Base-by-base conservation (phyloP, 257 asterid genomes). In the Apocynum venetum region DNA sequence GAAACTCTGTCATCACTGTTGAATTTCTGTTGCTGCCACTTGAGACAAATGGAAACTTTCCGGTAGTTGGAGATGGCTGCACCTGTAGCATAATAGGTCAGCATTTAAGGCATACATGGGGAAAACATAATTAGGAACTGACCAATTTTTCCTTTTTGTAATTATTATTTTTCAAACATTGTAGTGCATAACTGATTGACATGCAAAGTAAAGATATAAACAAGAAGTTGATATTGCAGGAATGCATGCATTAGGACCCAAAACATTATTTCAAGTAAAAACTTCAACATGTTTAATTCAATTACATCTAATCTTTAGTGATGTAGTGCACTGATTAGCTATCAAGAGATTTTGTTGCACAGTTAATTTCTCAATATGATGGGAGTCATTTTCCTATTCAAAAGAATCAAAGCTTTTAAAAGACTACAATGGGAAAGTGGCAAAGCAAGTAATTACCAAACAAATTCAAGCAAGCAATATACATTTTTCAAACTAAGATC, bases 1-100 rank as follows among this genome's bases (percentile, higher is more conserved):
- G 74, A 83, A 76, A 81, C 64, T 73, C 89, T 17, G 78, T 38
- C 81, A 48, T 73, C 51, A 82, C 52, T 60, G 82, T 43, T 2
- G 91, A 67, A 77, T 76, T 85, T 69, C 66, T 85, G 83, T 82
- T 72, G 72, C 86, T 81, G 75, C 84, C 82, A 75, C 79, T 81
- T 2, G 82, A 43, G 84, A 74, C 78, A 75, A 80, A 80, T 76
- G 67, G 77, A 77, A 89, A 83, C 82, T 93, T 87, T 52, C 98
- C 98, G 19, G 97, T 91, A 48, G 98, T 93, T 75, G 98, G 98
- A 78, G 98, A 86, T 76, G 87, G 83, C 82, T 86, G 90, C 31
- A 72, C 88, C 90, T 86, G 74, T 63, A 73, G 43, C 61, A 73
- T 64, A 56, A 64, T 48, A 72, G 72, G 74, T 63, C 68, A 78